Evolutionary conservation across 2,329 filamentous ascomycete species (phyloP).

Genomic region (Zelopaecilomyces penicillatus): DNA sequence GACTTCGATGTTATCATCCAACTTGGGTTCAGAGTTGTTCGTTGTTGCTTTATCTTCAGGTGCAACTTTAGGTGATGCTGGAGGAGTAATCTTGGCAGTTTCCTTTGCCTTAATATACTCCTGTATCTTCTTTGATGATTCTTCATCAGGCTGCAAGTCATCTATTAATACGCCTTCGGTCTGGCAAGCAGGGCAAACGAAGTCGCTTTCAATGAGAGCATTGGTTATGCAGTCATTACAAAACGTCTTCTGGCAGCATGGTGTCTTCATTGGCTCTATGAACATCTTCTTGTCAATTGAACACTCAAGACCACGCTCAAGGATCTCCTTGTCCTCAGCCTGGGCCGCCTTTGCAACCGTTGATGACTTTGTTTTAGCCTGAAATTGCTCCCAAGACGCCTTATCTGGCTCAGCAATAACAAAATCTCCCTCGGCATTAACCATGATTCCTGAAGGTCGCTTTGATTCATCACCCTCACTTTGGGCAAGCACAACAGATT

Average conservation of each 20-base stretch:
- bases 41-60: conserved; percentile 9
- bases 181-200: conserved; percentile 87
- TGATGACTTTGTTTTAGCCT: conserved; percentile 85
- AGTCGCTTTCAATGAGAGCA: conserved; percentile 96
- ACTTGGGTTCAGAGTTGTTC: not conserved
- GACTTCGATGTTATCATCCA: conserved; percentile 10
- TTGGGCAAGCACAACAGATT: conserved; percentile 66
- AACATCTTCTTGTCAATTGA: conserved; percentile 97
- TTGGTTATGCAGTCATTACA: conserved; percentile 99
- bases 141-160: conserved; percentile 76
- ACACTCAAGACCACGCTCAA: conserved; percentile 84
- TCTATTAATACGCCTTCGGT: conserved; percentile 88
- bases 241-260: conserved; percentile 96
- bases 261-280: conserved; percentile 97
- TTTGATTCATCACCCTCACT: conserved; percentile 76
- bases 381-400: conserved; percentile 92
- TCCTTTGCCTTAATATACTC: conserved; percentile 58
- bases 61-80: conserved; percentile 22
- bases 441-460: conserved; percentile 84
- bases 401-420: conserved; percentile 95
- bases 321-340: conserved; percentile 75
- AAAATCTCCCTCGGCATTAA: conserved; percentile 95
- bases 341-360: conserved; percentile 64
- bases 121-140: conserved; percentile 69
- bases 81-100: conserved; percentile 33